Evolutionary conservation across 1,284 basidiomycete species (phyloP), one percentile per base, ranked within the genome.

Genomic region (Vanrija sp.): DNA sequence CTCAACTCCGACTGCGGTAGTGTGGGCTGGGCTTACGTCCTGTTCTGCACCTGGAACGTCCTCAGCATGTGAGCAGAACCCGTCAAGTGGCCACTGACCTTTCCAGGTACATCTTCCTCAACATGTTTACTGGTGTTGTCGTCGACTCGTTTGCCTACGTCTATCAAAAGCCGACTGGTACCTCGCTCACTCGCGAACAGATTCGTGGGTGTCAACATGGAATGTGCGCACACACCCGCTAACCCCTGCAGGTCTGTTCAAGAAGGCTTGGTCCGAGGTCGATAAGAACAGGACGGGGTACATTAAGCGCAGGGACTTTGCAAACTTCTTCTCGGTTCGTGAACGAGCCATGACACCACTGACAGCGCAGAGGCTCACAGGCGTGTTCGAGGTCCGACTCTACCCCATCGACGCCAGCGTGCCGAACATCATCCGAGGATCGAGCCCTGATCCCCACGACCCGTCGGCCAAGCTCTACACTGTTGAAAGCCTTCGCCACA

Each of bases 91-190:
- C 4, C 8, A 35, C 46, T 57, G 49, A 53, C 51, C 4, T 4
- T 12, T 4, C 41, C 7, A 68, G 92, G 90, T 93, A 92, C 70
- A 91, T 94, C 65, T 94, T 98, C 77, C 83, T 91, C 64, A 96
- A 96, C 78, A 86, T 94, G 84, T 93, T 93, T 73, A 91, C 88
- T 77, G 88, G 87, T 85, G 90, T 94, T 59, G 89, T 98, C 53
- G 93, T 98, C 65, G 88, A 98, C 73, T 96, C 89, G 68, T 98
- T 98, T 73, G 89, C 91, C 19, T 97, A 95, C 73, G 90, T 98
- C 9, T 95, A 94, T 76, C 92, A 96, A 49, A 83, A 89, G 52
- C 75, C 77, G 6, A 87, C 89, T 19, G 86, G 87, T 24, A 87
- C 85, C 51, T 85, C 87, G 0, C 85, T 98, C 42, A 88, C 86